Evolutionary conservation across 305 asterid genomes (phyloP).

Genomic region (Fraxinus albicans): DNA sequence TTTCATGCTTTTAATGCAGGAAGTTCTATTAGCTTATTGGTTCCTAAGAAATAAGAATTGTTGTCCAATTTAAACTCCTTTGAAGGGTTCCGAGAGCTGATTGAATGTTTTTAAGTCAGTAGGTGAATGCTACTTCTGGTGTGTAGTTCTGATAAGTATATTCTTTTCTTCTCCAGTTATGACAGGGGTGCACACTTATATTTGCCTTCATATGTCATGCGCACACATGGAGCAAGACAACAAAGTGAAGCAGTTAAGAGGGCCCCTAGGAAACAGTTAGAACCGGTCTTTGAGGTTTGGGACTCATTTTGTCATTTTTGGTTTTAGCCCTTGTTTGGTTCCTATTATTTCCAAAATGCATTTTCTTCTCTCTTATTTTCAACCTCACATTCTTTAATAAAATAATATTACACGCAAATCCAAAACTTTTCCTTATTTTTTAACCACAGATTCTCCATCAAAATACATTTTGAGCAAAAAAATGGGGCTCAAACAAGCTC

Average conservation of each 20-base stretch:
- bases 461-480: too few species aligned
- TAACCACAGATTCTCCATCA: too few species aligned
- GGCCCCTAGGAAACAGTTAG: slow-evolving; percentile 61
- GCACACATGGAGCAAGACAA: slow-evolving; percentile 91
- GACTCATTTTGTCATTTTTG: slow-evolving; percentile 10
- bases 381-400: too few species aligned
- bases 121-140: slow-evolving; percentile 19
- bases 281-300: slow-evolving; percentile 77
- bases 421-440: too few species aligned
- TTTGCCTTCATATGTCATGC: slow-evolving; percentile 93
- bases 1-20: neutral
- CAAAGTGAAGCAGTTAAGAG: slow-evolving; percentile 84
- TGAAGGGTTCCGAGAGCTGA: neutral
- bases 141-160: slow-evolving; percentile 5
- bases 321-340: neutral
- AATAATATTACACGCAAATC: too few species aligned
- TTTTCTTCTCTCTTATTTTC: too few species aligned
- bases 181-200: slow-evolving; percentile 84
- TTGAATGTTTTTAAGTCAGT: slow-evolving; percentile 10
- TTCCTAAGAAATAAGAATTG: neutral
- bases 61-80: slow-evolving; percentile 12
- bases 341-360: too few species aligned
- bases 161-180: slow-evolving; percentile 46
- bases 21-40: neutral
- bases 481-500: too few species aligned